phyloP scores from a whole-genome alignment of 2,329 filamentous ascomycete species.

The Aspergillus floridensis region DNA sequence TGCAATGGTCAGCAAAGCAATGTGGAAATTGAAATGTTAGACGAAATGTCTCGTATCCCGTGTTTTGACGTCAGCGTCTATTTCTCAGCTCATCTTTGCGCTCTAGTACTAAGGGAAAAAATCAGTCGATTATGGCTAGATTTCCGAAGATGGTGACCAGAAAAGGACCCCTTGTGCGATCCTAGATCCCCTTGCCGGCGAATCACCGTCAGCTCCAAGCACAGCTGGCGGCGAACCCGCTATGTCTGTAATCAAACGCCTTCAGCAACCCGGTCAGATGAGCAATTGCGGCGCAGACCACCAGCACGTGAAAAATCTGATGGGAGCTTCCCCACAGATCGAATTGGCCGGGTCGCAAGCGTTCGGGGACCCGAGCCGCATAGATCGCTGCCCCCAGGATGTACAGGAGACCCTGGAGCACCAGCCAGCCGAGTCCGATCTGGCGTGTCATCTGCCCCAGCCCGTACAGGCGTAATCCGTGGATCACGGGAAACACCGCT shows the following conservation, averaged over 20 bases:
- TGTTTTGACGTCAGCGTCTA: slow-evolving; percentile 13
- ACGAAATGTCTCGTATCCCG: slow-evolving; percentile 20
- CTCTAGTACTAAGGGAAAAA: background rate
- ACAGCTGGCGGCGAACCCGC: slow-evolving; percentile 55
- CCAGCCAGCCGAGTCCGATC: slow-evolving; percentile 77
- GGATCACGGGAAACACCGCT: slow-evolving; percentile 76
- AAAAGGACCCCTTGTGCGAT: slow-evolving; percentile 21
- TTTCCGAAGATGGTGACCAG: slow-evolving; percentile 13
- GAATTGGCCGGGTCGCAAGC: slow-evolving; percentile 71
- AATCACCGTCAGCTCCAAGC: slow-evolving; percentile 20
- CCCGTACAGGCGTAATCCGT: slow-evolving; percentile 69
- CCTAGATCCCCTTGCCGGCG: slow-evolving; percentile 7
- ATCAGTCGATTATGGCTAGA: slow-evolving; percentile 17
- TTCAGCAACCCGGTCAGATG: slow-evolving; percentile 79
- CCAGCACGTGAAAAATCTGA: slow-evolving; percentile 91
- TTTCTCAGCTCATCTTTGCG: slow-evolving; percentile 7
- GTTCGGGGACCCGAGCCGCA: slow-evolving; percentile 80
- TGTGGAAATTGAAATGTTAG: slow-evolving; percentile 12
- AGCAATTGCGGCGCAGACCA: slow-evolving; percentile 74
- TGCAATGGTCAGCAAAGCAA: slow-evolving; percentile 16
- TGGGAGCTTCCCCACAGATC: slow-evolving; percentile 93
- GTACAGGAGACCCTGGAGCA: slow-evolving; percentile 79
- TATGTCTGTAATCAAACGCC: slow-evolving; percentile 84
- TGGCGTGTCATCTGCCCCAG: slow-evolving; percentile 62
- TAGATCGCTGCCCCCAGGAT: slow-evolving; percentile 83